phyloP scores from a whole-genome alignment of 148 eudicot species.

The Amaranthus hypochondriacus region DNA sequence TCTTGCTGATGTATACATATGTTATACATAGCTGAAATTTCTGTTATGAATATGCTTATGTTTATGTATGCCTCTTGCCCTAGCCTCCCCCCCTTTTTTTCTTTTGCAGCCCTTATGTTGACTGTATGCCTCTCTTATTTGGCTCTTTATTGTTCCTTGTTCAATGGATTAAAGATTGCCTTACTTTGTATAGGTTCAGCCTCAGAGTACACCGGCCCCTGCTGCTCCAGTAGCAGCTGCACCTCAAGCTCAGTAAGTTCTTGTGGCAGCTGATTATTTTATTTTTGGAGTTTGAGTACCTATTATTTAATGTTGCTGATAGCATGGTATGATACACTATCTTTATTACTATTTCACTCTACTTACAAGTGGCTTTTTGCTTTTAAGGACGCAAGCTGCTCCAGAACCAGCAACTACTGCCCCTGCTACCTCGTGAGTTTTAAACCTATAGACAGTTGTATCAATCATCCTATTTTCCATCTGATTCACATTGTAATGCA shows the following conservation, averaged over 20 bases:
- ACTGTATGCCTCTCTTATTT: neutral
- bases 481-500: neutral
- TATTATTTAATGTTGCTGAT: neutral
- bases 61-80: neutral
- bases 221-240: constrained; percentile 29
- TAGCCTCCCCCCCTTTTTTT: neutral
- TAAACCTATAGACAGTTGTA: neutral
- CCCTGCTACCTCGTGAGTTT: constrained; percentile 51
- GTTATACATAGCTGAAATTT: neutral
- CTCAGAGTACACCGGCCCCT: constrained; percentile 29
- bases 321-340: neutral
- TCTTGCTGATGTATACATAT: too few relatives aligned
- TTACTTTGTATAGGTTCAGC: constrained; percentile 33
- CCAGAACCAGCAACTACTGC: constrained; percentile 33
- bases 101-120: neutral
- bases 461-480: neutral
- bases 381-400: constrained; percentile 39
- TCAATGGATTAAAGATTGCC: neutral
- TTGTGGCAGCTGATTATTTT: neutral
- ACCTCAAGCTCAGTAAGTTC: constrained; percentile 53
- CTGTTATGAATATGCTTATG: neutral
- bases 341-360: neutral
- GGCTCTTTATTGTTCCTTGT: neutral
- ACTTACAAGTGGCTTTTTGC: neutral
- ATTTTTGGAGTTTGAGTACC: neutral